Percentiles rank a stretch among this genome's conserved stretches.
phyloP scores from a whole-genome alignment of 306 rosid genomes.

The Betula pendula region DNA sequence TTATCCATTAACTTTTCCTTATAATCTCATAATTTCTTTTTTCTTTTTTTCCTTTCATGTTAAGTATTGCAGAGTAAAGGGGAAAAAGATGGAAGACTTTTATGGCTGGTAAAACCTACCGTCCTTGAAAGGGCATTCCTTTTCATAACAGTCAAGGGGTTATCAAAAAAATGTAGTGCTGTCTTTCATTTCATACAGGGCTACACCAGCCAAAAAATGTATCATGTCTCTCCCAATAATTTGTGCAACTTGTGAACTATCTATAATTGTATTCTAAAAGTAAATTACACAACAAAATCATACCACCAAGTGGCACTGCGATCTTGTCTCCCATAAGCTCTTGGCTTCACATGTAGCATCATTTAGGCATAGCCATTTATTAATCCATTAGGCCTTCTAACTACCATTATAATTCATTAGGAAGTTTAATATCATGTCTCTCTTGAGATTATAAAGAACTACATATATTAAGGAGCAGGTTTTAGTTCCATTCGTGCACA shows the following conservation, averaged over 20 bases:
- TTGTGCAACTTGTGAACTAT: background rate
- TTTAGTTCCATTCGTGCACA: slow-evolving; percentile 9
- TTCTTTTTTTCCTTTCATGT: background rate
- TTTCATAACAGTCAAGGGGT: background rate
- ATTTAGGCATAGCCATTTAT: background rate
- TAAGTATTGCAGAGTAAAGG: no score
- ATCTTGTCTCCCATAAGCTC: slow-evolving; percentile 10
- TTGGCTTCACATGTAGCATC: background rate
- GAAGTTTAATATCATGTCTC: background rate
- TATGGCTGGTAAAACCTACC: background rate
- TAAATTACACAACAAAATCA: background rate
- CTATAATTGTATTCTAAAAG: background rate
- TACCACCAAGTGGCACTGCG: slow-evolving; percentile 7
- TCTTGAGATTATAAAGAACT: no score
- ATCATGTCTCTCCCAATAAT: background rate
- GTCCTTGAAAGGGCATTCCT: background rate
- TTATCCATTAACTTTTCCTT: background rate
- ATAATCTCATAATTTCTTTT: background rate
- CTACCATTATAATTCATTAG: background rate
- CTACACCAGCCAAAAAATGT: background rate
- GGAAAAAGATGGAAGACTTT: background rate
- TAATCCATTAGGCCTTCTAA: background rate
- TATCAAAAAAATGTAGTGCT: background rate
- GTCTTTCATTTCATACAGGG: background rate
- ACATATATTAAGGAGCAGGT: no score